Base-by-base conservation (phyloP, 257 asterid species). In the Voacanga thouarsii region DNA sequence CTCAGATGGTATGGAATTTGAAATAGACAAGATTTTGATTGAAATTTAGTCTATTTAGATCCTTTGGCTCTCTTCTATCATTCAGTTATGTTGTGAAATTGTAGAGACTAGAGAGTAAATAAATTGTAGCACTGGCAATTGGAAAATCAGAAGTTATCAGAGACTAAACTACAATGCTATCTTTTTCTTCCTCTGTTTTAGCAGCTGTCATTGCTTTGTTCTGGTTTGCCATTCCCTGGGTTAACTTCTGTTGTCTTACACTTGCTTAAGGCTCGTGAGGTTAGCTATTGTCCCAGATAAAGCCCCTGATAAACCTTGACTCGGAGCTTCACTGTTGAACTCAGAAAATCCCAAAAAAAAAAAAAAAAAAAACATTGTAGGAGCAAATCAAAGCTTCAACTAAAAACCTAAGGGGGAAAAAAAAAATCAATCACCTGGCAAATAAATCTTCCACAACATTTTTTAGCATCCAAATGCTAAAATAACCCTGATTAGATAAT, bases 261-360 rank as follows among this genome's bases (percentile, higher is more conserved):
- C 83, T 92, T 93, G 98, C 82, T 92, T 96, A 79, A 96, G 97
- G 84, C 93, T 96, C 77, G 97, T 92, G 53, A 96, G 99, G 71
- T 93, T 93, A 78, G 97, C 92, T 74, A 90, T 81, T 86, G 80
- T 79, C 89, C 97, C 89, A 80, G 97, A 92, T 77, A 96, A 64
- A 72, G 89, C 82, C 79, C 99, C 99, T 65, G 97, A 93, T 87
- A 96, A 84, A 72, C 96, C 98, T 83, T 96, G 98, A 74, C 99
- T 89, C 65, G 99, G 99, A 82, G 96, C 98, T 84, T 94, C 98
- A 26, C 99, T 95, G 93, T 76, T 75, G 10, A 63, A 23, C 24
- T 9, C 57, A 41, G 26, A 39, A 21, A 50, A 78, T 30, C 78
- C 74, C n/a, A n/a, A n/a, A n/a, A n/a, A n/a, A n/a, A n/a, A n/a